Percentiles rank a stretch among this genome's conserved stretches.
phyloP scores from a whole-genome alignment of 225 moss, liverwort and hornwort species.

The Ulota crispa region DNA sequence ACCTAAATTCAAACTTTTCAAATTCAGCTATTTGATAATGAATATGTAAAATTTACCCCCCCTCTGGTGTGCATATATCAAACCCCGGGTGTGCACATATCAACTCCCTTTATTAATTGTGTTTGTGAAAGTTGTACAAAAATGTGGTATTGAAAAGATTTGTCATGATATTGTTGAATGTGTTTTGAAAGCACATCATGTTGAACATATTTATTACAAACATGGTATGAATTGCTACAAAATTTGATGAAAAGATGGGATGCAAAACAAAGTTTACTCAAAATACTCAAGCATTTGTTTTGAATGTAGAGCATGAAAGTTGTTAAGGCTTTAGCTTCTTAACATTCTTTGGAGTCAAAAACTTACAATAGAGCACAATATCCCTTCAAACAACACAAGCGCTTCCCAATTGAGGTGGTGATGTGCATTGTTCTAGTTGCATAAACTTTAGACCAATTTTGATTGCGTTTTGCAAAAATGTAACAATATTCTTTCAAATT shows the following conservation, averaged over 20 bases:
- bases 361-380: constrained; percentile 55
- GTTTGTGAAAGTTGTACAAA: not conserved
- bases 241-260: constrained; percentile 59
- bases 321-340: constrained; percentile 41
- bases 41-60: too few relatives aligned
- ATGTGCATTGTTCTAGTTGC: constrained; percentile 38
- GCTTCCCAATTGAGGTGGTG: constrained; percentile 51
- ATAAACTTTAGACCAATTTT: constrained; percentile 44
- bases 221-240: constrained; percentile 52
- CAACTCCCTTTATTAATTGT: not conserved
- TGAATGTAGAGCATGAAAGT: constrained; percentile 55
- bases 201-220: constrained; percentile 62
- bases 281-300: constrained; percentile 57
- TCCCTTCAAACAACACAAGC: constrained; percentile 62
- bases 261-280: constrained; percentile 55
- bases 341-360: constrained; percentile 26
- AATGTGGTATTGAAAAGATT: not conserved
- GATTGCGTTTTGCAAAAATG: constrained; percentile 24
- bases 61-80: too few relatives aligned
- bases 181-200: constrained; percentile 55
- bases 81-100: too few relatives aligned
- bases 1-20: too few relatives aligned
- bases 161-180: constrained; percentile 50
- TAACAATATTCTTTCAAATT: constrained; percentile 1
- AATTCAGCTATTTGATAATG: too few relatives aligned